Evolutionary conservation across 331 rosid species (phyloP).

Genomic region (Acacia pycnantha): DNA sequence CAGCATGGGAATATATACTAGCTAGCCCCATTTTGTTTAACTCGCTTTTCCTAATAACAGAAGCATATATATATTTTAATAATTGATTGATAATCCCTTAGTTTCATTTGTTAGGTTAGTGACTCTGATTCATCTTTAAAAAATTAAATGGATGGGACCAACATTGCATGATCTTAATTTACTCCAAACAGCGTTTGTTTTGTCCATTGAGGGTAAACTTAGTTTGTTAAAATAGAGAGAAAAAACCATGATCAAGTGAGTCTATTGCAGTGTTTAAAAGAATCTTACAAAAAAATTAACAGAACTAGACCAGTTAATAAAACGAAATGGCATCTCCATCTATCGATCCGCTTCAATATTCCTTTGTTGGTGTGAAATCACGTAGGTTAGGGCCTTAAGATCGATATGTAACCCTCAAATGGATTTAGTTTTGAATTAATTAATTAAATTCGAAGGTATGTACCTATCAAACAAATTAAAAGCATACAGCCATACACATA

Average conservation of each 20-base stretch:
- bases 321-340: not conserved
- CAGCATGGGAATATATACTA: conserved; percentile 15
- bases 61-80: not conserved
- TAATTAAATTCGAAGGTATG: not conserved
- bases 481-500: not conserved
- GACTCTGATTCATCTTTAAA: conserved; percentile 24
- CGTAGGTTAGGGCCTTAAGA: not conserved
- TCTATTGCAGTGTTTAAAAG: not conserved
- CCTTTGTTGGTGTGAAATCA: not conserved
- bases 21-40: not conserved
- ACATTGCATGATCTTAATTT: not conserved
- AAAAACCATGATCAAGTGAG: not conserved
- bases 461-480: not conserved
- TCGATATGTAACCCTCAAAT: not conserved
- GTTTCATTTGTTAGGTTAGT: not conserved
- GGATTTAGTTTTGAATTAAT: not conserved
- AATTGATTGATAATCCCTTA: not conserved
- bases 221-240: not conserved
- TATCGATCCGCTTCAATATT: not conserved
- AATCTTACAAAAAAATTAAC: not conserved
- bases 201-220: not conserved
- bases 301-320: not conserved
- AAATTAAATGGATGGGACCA: conserved; percentile 1
- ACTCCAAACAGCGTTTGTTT: not conserved
- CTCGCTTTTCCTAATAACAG: not conserved